These are phyloP conservation scores for Rhizophora mangle DNA, from an alignment of 345 rosid species.

Conservation along the genomic window DNA sequence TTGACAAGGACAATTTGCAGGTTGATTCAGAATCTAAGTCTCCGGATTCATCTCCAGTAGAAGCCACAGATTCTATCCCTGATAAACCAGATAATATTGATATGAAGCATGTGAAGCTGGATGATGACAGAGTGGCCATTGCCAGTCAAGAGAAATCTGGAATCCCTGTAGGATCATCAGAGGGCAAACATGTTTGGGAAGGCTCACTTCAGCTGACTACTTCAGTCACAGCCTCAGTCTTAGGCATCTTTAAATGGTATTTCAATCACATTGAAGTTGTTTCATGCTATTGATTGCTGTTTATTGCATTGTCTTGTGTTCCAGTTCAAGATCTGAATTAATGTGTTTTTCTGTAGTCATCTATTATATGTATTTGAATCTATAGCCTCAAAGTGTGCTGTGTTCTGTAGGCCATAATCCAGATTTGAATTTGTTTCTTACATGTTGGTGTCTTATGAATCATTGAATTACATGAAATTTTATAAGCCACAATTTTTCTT, in stretches of 20 bases:
- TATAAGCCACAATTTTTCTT: background rate
- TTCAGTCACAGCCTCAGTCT: constrained; percentile 44
- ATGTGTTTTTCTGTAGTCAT: background rate
- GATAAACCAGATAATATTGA: constrained; percentile 33
- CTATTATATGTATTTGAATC: too few relatives aligned
- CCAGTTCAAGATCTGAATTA: background rate
- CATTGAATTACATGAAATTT: background rate
- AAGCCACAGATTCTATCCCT: constrained; percentile 20
- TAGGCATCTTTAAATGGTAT: constrained; percentile 74
- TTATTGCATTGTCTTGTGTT: background rate
- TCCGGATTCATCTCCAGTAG: constrained; percentile 32
- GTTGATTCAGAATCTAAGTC: constrained; percentile 34
- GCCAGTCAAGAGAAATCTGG: constrained; percentile 27
- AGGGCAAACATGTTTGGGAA: constrained; percentile 66
- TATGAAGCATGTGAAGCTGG: constrained; percentile 16
- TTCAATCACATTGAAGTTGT: background rate
- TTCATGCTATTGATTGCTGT: background rate
- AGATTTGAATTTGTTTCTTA: background rate
- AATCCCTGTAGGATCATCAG: constrained; percentile 22
- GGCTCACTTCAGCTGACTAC: constrained; percentile 69
- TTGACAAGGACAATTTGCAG: constrained; percentile 43
- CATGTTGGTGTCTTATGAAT: background rate
- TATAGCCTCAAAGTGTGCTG: too few relatives aligned
- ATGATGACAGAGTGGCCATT: constrained; percentile 15
- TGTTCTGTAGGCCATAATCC: background rate